Base-by-base conservation (phyloP, 768 basidiomycete genomes). In the Boletus tomentosulus region DNA sequence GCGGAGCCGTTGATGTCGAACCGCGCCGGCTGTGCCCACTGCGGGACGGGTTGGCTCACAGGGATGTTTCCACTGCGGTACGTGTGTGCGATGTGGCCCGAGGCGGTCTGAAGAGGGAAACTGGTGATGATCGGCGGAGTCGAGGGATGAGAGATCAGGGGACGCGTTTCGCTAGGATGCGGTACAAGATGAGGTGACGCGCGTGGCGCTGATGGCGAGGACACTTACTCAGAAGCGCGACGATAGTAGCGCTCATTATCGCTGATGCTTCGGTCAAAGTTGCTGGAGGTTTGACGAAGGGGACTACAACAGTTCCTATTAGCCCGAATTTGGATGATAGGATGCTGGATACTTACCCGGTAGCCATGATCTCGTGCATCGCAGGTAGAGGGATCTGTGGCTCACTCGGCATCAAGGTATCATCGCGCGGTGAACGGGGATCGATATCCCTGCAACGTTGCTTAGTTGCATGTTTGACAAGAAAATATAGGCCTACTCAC, bases 121-220 rank as follows among this genome's bases (percentile, higher is more conserved):
- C 41, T 57, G 50, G 68, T 71, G 34, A 59, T 54, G 45, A 67
- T 64, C 1, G 50, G 61, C 4, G 70, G 67, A 0, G 73, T 71
- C 2, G 67, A 53, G 0, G 71, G 68, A 11, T 69, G 65, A 16
- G 72, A 71, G 10, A 84, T 74, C 11, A 85, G 73, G 3, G 84
- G 84, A 12, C 70, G 74, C 0, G 74, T 73, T 69, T 85, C 84
- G 57, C 84, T 85, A 53, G 13, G 8, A 39, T 11, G 19, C 8
- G 31, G 12, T 35, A 37, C 3, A 28, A 19, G 1, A 30, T 63
- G 11, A 59, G 56, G 30, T 13, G 1, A 25, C 6, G 11, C 35
- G 15, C 3, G 10, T 22, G 12, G 22, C 8, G n/a, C 3, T 9
- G 25, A 2, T 6, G 25, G 22, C 11, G 6, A 16, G 12, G 11